Conservation (phyloP, 441 rosid species). For the Pelargonium fulgidum region DNA sequence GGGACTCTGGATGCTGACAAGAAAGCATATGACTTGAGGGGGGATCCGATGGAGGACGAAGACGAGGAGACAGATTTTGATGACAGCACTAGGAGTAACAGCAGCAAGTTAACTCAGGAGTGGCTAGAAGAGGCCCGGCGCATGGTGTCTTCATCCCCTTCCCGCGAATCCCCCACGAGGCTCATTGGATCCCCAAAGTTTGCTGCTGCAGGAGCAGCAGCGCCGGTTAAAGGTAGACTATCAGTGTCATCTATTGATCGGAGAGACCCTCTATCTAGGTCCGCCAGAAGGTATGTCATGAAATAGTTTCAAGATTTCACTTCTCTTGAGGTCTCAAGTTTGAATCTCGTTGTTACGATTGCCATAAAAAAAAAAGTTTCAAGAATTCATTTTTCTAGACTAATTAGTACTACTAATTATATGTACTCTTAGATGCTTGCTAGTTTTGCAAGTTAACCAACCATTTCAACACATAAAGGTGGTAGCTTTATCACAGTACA, state of each 20-base stretch:
- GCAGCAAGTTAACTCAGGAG: slow-evolving; percentile 47
- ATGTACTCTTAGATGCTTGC: not conserved
- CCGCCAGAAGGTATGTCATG: slow-evolving; percentile 54
- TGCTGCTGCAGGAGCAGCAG: slow-evolving; percentile 9
- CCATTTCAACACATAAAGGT: not conserved
- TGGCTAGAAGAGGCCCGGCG: slow-evolving; percentile 58
- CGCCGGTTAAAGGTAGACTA: slow-evolving; percentile 26
- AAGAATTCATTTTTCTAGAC: not conserved
- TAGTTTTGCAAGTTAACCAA: no score
- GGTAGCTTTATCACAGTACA: not conserved
- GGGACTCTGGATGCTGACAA: slow-evolving; percentile 34
- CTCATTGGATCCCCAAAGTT: slow-evolving; percentile 43
- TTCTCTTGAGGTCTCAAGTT: not conserved
- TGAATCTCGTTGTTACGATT: not conserved
- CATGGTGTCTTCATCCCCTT: slow-evolving; percentile 43
- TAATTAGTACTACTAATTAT: no score
- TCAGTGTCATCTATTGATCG: slow-evolving; percentile 34
- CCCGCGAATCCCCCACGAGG: slow-evolving; percentile 37
- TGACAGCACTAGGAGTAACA: slow-evolving; percentile 46
- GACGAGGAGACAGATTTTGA: slow-evolving; percentile 36
- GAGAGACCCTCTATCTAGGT: slow-evolving; percentile 57
- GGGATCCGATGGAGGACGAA: slow-evolving; percentile 25
- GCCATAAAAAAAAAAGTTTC: no score
- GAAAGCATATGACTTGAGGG: slow-evolving; percentile 41
- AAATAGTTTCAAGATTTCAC: not conserved